Evolutionary conservation across 306 rosid genomes (phyloP), one percentile per base, ranked within the genome.

Genomic region (Gastrolobium villosum): DNA sequence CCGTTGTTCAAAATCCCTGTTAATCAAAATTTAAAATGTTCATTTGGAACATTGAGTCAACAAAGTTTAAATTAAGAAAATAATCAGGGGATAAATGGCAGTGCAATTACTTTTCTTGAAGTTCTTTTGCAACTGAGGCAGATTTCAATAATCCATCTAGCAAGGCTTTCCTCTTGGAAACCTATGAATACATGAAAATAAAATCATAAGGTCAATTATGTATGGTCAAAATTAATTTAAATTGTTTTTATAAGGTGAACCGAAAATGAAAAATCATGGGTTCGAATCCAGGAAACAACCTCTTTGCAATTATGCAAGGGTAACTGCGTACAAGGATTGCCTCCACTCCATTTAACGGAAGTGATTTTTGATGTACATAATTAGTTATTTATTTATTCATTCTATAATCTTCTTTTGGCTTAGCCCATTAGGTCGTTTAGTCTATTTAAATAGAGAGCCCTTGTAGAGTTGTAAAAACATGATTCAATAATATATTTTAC

Each of bases 1-100:
- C 31, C 81, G 85, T 75, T 81, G 84, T 79, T 93, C 94, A 83
- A 89, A 90, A 76, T 91, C 92, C 92, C 98, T 93, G 89, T 49
- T 41, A 72, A 35, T 84, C 46, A 65, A 56, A 78, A 26, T 70
- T 44, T 48, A 70, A 39, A n/a, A 44, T 45, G 65, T 63, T 40
- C 53, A 45, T 44, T 75, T 53, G 73, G 67, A 81, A 32, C 60
- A 71, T 66, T 48, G 40, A 77, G 35, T 62, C 31, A 83, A 26
- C 69, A 44, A 87, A 79, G 61, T 41, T 68, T 34, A 65, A 73
- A 71, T 36, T 54, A 20, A 48, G 84, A 61, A 80, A 80, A 68
- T 32, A 53, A 74, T 34, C 79, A 84, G 61, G 66, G 59, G 70
- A 79, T 59, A 76, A 87, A 86, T 67, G 60, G 77, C 41, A 67